Conservation (phyloP, 371 early-diverging fungal genomes). For the Lichtheimia hyalospora region DNA sequence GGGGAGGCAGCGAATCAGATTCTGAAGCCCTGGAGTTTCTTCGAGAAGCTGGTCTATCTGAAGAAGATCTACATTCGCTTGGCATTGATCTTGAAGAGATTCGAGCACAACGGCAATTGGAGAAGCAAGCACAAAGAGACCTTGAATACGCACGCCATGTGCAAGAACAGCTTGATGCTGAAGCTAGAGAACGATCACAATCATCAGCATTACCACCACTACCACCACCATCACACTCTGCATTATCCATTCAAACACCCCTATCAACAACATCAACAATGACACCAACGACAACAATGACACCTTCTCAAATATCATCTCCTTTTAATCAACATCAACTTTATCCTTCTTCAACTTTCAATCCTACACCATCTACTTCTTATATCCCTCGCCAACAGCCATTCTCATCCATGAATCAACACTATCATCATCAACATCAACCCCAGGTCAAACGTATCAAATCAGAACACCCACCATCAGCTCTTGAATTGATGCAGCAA, state of each 20-base stretch:
- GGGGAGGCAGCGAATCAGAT: background rate
- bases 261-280: background rate
- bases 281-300: background rate
- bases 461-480: too few species aligned
- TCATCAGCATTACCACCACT: background rate
- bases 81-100: conserved; percentile 23
- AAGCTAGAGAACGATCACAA: background rate
- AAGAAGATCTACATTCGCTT: conserved; percentile 14
- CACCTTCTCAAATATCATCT: too few species aligned
- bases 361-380: too few species aligned
- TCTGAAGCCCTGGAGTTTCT: conserved; percentile 8
- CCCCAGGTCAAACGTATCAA: too few species aligned
- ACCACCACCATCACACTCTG: background rate
- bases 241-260: background rate
- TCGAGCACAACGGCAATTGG: conserved; percentile 18
- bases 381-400: too few species aligned
- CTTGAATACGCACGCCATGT: conserved; percentile 14
- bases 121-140: conserved; percentile 13
- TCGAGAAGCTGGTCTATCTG: conserved; percentile 13
- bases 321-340: too few species aligned
- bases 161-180: conserved; percentile 15
- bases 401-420: too few species aligned
- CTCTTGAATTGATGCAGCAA: too few species aligned
- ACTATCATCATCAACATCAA: too few species aligned
- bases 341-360: too few species aligned